Base-by-base conservation (phyloP, 352 stramenopile genomes). In the Thraustochytrium striatum region DNA sequence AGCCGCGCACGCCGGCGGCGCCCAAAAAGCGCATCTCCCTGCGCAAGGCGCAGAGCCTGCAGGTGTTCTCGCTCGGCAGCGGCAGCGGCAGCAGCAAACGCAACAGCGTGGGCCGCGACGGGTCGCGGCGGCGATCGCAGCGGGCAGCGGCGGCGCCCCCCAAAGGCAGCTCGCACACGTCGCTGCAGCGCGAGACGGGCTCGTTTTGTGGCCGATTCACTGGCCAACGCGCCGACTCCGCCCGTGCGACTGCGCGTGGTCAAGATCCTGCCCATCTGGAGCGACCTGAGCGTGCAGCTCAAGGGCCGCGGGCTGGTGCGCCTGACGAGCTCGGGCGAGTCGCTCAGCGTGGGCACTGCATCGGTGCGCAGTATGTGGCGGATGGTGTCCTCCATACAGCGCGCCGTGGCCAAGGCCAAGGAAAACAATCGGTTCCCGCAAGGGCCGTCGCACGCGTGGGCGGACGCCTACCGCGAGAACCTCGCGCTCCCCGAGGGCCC, bases 291-390 rank as follows among this genome's bases (percentile, higher is more conserved):
- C 35, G 68, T 75, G 11, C 33, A 39, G 47, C 65, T 75, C 43
- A 75, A 75, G 65, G 65, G 65, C n/a, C 65, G 65, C 30, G 65
- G 65, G 41, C 52, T 75, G n/a, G 52, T 75, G 13, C 21, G 65
- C 11, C 65, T 75, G 11, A 19, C 44, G 7, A 55, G 30, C 5
- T 30, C 65, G 0, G 65, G 65, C 21, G 65, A 75, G 33, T 75
- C 70, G 13, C 44, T 80, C 57, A 9, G 58, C n/a, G 61, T 80
- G 9, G 70, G 58, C 3, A 80, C 70, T 5, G 70, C 79, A 3
- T 80, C 70, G n/a, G 79, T 80, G 2, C 53, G 30, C 3, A 80
- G 70, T 32, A 80, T 80, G 70, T 80, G 70, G 70, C 36, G 70
- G n/a, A 2, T 80, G 9, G 70, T 80, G 1, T 61, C 58, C 2